These are phyloP conservation scores for Vaucheria bursata DNA, from an alignment of 352 stramenopile species.

Conservation along the genomic window DNA sequence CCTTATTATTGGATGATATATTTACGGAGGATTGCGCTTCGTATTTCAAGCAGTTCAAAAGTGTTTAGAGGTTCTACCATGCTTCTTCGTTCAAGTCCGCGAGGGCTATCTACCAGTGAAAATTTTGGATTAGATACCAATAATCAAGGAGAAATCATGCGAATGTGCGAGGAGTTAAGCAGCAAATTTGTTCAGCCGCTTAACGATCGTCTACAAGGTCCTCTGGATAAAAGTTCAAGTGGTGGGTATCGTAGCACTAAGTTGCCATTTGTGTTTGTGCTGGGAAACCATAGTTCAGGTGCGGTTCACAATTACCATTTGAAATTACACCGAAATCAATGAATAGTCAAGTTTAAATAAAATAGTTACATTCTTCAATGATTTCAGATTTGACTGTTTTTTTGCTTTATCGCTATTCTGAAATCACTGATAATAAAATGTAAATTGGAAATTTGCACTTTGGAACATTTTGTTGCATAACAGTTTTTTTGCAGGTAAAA, in stretches of 20 bases:
- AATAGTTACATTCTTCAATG: too few species aligned
- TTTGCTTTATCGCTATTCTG: too few species aligned
- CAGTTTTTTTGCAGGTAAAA: conserved; percentile 76
- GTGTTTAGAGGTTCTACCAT: too few species aligned
- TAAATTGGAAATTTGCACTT: too few species aligned
- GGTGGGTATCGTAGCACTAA: conserved; percentile 73
- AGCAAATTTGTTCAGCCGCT: conserved; percentile 41
- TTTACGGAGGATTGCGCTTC: too few species aligned
- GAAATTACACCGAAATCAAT: too few species aligned
- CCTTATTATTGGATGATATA: too few species aligned
- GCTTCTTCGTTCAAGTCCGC: neutral
- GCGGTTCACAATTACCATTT: too few species aligned
- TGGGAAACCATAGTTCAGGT: conserved; percentile 97
- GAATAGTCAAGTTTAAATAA: too few species aligned
- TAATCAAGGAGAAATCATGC: conserved; percentile 33
- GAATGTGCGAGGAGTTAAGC: conserved; percentile 21
- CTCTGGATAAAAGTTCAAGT: conserved; percentile 63
- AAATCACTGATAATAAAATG: too few species aligned
- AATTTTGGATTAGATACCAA: conserved; percentile 19
- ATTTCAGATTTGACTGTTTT: too few species aligned
- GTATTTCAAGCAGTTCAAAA: neutral
- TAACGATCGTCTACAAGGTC: conserved; percentile 53
- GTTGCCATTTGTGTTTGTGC: conserved; percentile 93
- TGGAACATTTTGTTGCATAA: too few species aligned
- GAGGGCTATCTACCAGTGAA: neutral